Evolutionary conservation across 768 basidiomycete species (phyloP), one percentile per base, ranked within the genome.

Genomic region (Phlebiopsis flavidoalba): DNA sequence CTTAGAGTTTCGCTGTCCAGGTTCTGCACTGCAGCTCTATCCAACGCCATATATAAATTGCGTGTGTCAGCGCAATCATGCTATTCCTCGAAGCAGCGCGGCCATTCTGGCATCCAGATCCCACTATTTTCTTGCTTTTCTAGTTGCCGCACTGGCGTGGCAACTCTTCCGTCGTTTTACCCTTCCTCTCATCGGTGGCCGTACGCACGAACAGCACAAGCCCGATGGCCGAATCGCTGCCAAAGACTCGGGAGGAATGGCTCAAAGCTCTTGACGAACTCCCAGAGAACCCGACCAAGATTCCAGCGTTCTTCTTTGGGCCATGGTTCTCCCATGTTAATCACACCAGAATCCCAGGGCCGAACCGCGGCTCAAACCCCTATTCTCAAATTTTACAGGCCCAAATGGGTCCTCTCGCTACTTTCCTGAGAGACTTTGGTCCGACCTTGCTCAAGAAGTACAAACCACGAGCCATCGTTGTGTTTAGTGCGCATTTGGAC

Each of bases 401-500:
- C n/a, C 24, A 65, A 37, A 53, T 69, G 10, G 84, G 87, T 0
- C 79, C 81, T 1, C 74, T 89, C 17, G 82, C 80, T 0, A 66
- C 67, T 12, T 92, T 91, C 70, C 71, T 91, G 64, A 75, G 73
- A 48, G 79, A 85, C 59, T 89, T 91, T 72, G 89, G 89, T 0
- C 83, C 84, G 0, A 76, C 75, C 0, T 69, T 91, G 31, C 65
- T 90, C 46, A 67, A 80, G 59, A 91, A 90, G 70, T 93, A 93
- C 72, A 77, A 83, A 51, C 89, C 89, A 2, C 86, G 84, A 67
- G 89, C 81, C n/a, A 86, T 91, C 56, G 82, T 92, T 5, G 88
- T 91, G 1, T 90, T 91, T 74, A 89, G 86, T 63, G 90, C 91
- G 11, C 91, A 92, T 67, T 92, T 88, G 88, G 90, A 93, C 69